These are phyloP conservation scores for Margaritispora aquatica DNA, from an alignment of 495 filamentous ascomycete genomes.

Conservation along the genomic window DNA sequence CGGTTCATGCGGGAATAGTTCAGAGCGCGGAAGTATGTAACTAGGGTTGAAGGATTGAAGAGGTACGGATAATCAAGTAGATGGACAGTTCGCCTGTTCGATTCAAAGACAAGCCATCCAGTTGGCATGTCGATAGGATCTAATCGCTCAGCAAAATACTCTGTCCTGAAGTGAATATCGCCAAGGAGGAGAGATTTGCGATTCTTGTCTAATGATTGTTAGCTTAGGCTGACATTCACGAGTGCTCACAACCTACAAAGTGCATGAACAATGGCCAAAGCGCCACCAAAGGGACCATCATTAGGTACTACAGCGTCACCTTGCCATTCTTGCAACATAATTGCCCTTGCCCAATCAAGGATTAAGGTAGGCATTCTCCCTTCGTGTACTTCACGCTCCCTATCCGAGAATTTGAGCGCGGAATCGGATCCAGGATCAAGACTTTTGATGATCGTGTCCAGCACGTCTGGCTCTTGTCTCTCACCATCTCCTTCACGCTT, in stretches of 20 bases:
- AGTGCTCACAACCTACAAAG: conserved; percentile 49
- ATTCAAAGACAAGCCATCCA: conserved; percentile 57
- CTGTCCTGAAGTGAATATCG: conserved; percentile 63
- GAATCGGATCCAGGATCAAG: conserved; percentile 32
- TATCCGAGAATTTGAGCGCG: conserved; percentile 38
- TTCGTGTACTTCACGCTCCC: conserved; percentile 41
- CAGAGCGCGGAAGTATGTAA: conserved; percentile 83
- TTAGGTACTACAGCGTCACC: conserved; percentile 61
- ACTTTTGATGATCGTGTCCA: conserved; percentile 40
- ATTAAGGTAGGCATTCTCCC: conserved; percentile 48
- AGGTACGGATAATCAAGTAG: conserved; percentile 77
- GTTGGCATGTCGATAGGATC: conserved; percentile 71
- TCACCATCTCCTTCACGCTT: conserved; percentile 7
- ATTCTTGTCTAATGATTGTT: conserved; percentile 45
- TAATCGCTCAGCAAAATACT: conserved; percentile 69
- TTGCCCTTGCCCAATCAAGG: conserved; percentile 72
- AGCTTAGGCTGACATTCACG: conserved; percentile 6
- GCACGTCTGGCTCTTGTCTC: conserved; percentile 34
- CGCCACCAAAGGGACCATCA: conserved; percentile 62
- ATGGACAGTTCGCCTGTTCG: conserved; percentile 61
- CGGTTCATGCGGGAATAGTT: conserved; percentile 80
- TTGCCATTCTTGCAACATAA: conserved; percentile 74
- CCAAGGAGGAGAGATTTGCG: conserved; percentile 55
- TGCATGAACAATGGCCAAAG: conserved; percentile 66
- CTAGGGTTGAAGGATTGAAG: conserved; percentile 63